A percentile compares a stretch with the other conserved stretches of the same genome.
Conservation (phyloP, 2,329 filamentous ascomycete genomes). For the Penicillium sp. region DNA sequence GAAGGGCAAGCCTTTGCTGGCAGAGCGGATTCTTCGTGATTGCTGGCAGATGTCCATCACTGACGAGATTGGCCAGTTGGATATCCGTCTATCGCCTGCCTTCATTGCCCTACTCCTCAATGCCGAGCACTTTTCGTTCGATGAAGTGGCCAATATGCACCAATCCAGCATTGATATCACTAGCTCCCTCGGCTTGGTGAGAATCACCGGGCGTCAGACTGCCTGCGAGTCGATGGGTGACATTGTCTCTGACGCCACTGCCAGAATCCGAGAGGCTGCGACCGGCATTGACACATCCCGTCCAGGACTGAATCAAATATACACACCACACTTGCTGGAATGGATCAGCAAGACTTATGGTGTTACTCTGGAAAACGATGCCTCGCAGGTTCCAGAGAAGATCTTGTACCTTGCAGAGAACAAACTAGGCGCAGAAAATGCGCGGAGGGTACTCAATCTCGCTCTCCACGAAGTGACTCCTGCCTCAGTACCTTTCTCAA, state of each 20-base stretch:
- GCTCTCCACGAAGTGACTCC: constrained; percentile 32
- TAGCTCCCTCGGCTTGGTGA: constrained; percentile 41
- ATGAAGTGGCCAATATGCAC: constrained; percentile 43
- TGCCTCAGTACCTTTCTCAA: constrained; percentile 39
- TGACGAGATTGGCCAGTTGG: constrained; percentile 46
- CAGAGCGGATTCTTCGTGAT: constrained; percentile 47
- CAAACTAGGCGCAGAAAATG: constrained; percentile 39
- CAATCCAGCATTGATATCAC: constrained; percentile 47
- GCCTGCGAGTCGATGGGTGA: constrained; percentile 44
- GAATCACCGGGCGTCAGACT: constrained; percentile 43
- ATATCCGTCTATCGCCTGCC: constrained; percentile 39
- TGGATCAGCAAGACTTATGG: constrained; percentile 42
- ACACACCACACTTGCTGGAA: constrained; percentile 39
- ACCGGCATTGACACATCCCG: constrained; percentile 31
- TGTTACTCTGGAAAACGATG: constrained; percentile 36
- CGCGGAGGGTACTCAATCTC: constrained; percentile 44
- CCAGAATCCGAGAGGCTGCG: constrained; percentile 39
- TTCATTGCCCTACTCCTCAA: constrained; percentile 41
- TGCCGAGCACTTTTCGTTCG: constrained; percentile 45
- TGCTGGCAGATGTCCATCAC: constrained; percentile 46
- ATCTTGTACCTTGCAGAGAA: constrained; percentile 45
- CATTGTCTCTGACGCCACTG: constrained; percentile 39
- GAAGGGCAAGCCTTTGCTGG: constrained; percentile 41
- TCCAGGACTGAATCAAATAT: constrained; percentile 25
- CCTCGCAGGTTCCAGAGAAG: constrained; percentile 29